Percentiles rank a stretch among this genome's conserved stretches.
Evolutionary conservation across 2,329 filamentous ascomycete genomes (phyloP).

Genomic region (Alternaria panax): DNA sequence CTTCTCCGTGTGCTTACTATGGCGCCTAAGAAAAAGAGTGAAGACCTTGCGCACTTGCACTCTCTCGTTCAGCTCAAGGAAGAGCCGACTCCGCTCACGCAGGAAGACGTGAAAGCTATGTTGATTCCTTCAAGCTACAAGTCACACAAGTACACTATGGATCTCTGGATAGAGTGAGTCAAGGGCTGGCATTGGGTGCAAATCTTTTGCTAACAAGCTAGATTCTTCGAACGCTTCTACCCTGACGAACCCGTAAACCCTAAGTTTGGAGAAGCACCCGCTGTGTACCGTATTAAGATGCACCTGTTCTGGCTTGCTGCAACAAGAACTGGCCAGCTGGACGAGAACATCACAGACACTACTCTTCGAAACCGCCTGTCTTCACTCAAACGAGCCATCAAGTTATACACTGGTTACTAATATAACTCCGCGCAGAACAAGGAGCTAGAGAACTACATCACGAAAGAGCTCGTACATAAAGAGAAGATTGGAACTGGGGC

Average conservation of each 20-base stretch:
- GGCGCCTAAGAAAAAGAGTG: neutral
- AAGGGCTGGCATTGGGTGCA: neutral
- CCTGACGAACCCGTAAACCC: neutral
- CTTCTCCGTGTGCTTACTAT: neutral
- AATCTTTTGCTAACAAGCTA: neutral
- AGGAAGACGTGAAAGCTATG: neutral
- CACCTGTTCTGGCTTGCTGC: constrained; percentile 11
- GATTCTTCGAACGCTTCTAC: neutral
- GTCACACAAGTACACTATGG: neutral
- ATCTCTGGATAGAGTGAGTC: neutral
- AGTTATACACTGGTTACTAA: constrained; percentile 7
- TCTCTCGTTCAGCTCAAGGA: constrained; percentile 4
- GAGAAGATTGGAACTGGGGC: constrained; percentile 5
- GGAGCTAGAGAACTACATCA: constrained; percentile 2
- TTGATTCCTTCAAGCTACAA: constrained; percentile 8
- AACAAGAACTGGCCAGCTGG: constrained; percentile 9
- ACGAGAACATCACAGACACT: constrained; percentile 15
- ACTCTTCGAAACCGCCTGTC: constrained; percentile 13
- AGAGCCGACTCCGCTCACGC: constrained; percentile 1
- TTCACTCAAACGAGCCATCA: constrained; percentile 16
- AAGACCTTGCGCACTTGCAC: constrained; percentile 2
- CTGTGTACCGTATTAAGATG: constrained; percentile 3
- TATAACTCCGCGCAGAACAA: constrained; percentile 13
- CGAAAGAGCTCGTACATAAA: neutral
- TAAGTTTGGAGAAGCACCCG: neutral